A percentile compares a stretch with the other conserved stretches of the same genome.
phyloP scores from a whole-genome alignment of 192 early-diverging fungal species.

The Mortierella hygrophila region DNA sequence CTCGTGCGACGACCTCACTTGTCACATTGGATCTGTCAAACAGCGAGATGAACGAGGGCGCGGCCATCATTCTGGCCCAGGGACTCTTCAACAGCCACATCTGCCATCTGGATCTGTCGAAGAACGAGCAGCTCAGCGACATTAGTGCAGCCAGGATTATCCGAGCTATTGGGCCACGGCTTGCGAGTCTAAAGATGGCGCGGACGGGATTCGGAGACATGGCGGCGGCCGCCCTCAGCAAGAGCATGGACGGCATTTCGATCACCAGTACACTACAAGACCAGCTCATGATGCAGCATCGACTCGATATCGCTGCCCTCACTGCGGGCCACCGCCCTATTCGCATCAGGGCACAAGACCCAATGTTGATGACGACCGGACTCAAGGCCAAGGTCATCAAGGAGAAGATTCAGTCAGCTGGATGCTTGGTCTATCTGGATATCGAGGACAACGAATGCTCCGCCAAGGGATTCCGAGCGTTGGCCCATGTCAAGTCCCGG shows the following conservation, averaged over 20 bases:
- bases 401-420: conserved; percentile 22
- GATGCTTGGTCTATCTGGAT: conserved; percentile 45
- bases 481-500: conserved; percentile 32
- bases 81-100: conserved; percentile 46
- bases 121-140: conserved; percentile 39
- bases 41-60: conserved; percentile 35
- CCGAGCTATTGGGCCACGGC: conserved; percentile 36
- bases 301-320: conserved; percentile 37
- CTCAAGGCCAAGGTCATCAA: neutral
- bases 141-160: conserved; percentile 37
- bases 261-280: conserved; percentile 27
- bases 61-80: conserved; percentile 43
- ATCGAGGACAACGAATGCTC: conserved; percentile 48
- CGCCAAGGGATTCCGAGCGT: conserved; percentile 25
- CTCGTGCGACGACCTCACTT: conserved; percentile 4
- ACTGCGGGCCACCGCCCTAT: conserved; percentile 46
- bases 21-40: conserved; percentile 31
- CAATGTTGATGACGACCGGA: neutral
- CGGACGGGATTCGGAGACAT: conserved; percentile 54
- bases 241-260: conserved; percentile 55
- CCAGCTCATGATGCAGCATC: conserved; percentile 39
- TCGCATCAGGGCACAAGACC: neutral
- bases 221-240: conserved; percentile 36
- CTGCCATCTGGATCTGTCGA: conserved; percentile 41
- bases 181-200: conserved; percentile 47